Evolutionary conservation across 164 flowering plant genomes (phyloP), one percentile per base, ranked within the genome.

Genomic region (Liquidambar formosana): DNA sequence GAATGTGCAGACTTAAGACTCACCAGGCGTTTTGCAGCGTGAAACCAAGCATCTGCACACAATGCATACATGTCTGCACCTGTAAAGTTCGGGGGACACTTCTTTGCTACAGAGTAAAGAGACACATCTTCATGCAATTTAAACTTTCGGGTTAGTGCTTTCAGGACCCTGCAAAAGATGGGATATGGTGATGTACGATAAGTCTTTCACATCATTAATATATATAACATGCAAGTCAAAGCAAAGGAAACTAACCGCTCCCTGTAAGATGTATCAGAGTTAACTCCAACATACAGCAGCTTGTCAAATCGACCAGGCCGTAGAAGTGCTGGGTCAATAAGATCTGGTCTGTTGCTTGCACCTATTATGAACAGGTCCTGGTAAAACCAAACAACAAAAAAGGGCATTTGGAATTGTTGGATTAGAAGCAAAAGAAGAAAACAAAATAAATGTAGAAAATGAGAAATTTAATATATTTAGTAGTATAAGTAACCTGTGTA

Each of bases 261-360:
- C 71, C 97, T 79, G 59, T 89, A 88, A 54, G 96, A 86, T 67
- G 88, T 64, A 66, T 92, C 97, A 60, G 97, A 79, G 76, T 88
- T 89, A 45, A 92, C 93, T 76, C 99, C 99, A 75, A 92, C 96
- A 67, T 92, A 94, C 21, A 93, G 80, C 61, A 95, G 83, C 80
- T 95, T 95, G 77, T 95, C 99, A 72, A 95, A 93, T 67, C 97
- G 86, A 15, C 99, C 97, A 74, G 97, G 97, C 74, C 97, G 84
- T 70, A 95, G 74, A 67, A 95, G 96, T 64, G 99, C 97, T 33
- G 97, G 89, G 74, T 95, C 99, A 68, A 95, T 91, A 68, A 95
- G 89, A 82, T 93, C 97, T 4, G 99, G 97, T 72, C 99, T 81
- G 72, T 95, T 95, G 80, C 97, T 92, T 73, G 97, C 99, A 44